phyloP scores from a whole-genome alignment of 345 rosid genomes.

The Carallia brachiata region DNA sequence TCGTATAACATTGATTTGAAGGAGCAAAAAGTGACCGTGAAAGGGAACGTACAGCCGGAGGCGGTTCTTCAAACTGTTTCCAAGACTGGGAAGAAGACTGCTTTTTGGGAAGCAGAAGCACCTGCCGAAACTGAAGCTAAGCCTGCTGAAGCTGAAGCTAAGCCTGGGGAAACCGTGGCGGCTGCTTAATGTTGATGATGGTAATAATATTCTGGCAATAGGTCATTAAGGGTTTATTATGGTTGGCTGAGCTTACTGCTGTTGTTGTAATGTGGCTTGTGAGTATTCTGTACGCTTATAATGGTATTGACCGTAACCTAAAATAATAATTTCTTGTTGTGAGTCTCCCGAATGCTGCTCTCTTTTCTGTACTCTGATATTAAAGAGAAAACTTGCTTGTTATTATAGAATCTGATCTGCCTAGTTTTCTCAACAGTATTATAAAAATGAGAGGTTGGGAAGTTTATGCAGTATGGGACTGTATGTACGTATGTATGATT shows the following conservation, averaged over 20 bases:
- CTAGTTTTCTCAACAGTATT: no score
- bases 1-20: slow-evolving; percentile 66
- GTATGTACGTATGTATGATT: no score
- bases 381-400: no score
- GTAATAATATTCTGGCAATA: neutral
- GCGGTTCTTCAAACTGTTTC: slow-evolving; percentile 80
- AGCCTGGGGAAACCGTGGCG: slow-evolving; percentile 32
- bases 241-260: neutral
- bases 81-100: slow-evolving; percentile 76
- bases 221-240: neutral
- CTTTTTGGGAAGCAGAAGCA: slow-evolving; percentile 71
- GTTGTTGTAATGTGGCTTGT: neutral
- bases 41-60: slow-evolving; percentile 74
- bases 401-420: no score
- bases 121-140: slow-evolving; percentile 33
- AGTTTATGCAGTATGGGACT: no score
- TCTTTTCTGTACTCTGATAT: no score
- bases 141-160: slow-evolving; percentile 35
- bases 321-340: no score
- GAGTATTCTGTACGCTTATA: neutral
- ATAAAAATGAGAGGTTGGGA: no score
- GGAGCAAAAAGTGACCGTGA: slow-evolving; percentile 84
- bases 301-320: neutral
- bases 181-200: slow-evolving; percentile 20
- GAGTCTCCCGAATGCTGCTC: no score